These are phyloP conservation scores for Aegilops speltoides DNA, from an alignment of 176 grass and related monocot species.

Conservation along the genomic window DNA sequence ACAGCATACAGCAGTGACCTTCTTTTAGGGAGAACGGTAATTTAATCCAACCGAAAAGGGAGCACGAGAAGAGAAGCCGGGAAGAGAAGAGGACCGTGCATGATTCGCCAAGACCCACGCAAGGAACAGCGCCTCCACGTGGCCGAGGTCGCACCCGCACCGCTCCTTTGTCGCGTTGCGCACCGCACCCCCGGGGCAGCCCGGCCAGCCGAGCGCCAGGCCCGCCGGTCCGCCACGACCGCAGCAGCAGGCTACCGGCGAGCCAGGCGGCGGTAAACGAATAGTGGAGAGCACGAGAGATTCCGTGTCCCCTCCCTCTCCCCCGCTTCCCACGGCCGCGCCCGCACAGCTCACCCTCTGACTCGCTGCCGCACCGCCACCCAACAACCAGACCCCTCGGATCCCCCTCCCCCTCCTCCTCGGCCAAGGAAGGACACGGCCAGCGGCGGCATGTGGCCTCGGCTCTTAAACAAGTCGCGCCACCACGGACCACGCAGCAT, in stretches of 20 bases:
- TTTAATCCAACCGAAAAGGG: too few species aligned
- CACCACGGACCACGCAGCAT: neutral
- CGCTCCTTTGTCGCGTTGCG: constrained; percentile 27
- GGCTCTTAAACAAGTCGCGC: neutral
- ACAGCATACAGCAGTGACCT: too few species aligned
- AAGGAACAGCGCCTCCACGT: constrained; percentile 30
- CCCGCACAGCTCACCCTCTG: constrained; percentile 33
- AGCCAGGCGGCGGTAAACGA: neutral
- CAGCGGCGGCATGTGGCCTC: constrained; percentile 31
- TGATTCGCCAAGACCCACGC: neutral
- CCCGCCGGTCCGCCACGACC: constrained; percentile 27
- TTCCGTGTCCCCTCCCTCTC: constrained; percentile 31
- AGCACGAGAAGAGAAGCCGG: too few species aligned
- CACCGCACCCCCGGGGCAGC: neutral
- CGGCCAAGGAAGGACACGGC: neutral
- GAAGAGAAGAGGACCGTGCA: neutral
- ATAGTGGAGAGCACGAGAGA: constrained; percentile 39
- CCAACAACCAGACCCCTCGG: constrained; percentile 36
- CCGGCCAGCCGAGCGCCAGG: neutral
- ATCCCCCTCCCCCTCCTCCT: constrained; percentile 3
- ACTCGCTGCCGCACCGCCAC: constrained; percentile 39
- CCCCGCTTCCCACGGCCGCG: neutral
- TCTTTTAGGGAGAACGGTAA: too few species aligned
- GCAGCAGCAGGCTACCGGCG: neutral
- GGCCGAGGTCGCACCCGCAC: neutral